Conservation (phyloP, 495 filamentous ascomycete species). For the Extremus antarcticus region DNA sequence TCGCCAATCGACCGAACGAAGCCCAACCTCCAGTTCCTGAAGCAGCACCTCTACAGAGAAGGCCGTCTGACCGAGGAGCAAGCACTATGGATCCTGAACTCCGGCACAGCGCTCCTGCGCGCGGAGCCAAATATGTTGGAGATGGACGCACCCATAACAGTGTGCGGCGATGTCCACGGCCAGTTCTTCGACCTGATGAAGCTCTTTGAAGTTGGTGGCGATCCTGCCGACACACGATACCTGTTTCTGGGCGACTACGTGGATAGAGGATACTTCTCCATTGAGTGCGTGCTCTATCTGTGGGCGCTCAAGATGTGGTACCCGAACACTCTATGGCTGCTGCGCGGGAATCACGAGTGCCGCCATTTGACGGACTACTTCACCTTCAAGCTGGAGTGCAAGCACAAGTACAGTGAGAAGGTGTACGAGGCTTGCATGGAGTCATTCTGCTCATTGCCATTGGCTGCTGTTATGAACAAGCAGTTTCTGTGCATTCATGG, state of each 20-base stretch:
- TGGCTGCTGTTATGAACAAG: constrained; percentile 99
- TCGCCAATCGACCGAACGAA: constrained; percentile 74
- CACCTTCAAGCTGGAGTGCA: constrained; percentile 98
- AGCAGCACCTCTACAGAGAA: constrained; percentile 97
- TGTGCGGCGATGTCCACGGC: constrained; percentile 95
- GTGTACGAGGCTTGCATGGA: constrained; percentile 98
- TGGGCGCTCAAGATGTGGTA: constrained; percentile 99
- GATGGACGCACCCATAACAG: constrained; percentile 99
- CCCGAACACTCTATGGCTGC: constrained; percentile 89
- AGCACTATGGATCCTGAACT: constrained; percentile 85
- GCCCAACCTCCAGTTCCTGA: constrained; percentile 86
- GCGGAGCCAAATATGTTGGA: constrained; percentile 90
- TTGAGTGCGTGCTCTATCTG: constrained; percentile 95
- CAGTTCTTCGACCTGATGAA: constrained; percentile 99
- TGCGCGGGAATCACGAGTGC: constrained; percentile 97
- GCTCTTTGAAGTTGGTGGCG: constrained; percentile 94
- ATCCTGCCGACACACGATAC: constrained; percentile 91
- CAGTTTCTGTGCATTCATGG: constrained; percentile 98
- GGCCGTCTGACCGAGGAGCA: constrained; percentile 94
- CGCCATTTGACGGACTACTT: constrained; percentile 98
- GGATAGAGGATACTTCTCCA: constrained; percentile 95
- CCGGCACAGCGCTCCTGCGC: constrained; percentile 71
- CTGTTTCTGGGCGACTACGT: constrained; percentile 97
- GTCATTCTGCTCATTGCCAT: constrained; percentile 85
- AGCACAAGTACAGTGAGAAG: constrained; percentile 94